These are phyloP conservation scores for Diutina neorugosa DNA, from an alignment of 1,139 yeast genomes.

Conservation along the genomic window DNA sequence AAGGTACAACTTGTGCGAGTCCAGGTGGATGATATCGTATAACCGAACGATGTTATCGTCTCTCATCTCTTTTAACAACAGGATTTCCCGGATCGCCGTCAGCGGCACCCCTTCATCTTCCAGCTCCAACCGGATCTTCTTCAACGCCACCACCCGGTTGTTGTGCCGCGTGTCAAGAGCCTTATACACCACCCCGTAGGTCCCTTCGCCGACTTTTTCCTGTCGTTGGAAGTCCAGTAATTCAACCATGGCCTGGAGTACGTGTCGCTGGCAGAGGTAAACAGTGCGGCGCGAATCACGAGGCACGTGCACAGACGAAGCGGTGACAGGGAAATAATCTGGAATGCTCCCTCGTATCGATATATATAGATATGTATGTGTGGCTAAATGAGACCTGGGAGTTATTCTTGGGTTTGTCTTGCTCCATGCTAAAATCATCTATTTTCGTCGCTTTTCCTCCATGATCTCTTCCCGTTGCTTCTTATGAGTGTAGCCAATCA, in stretches of 20 bases:
- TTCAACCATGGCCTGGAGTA: slow-evolving; percentile 55
- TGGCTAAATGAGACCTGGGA: too few relatives aligned
- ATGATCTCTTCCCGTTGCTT: slow-evolving; percentile 37
- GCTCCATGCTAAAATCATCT: not conserved
- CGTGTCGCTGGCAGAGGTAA: not conserved
- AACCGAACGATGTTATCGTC: slow-evolving; percentile 87
- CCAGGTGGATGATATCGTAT: slow-evolving; percentile 94
- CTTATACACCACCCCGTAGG: slow-evolving; percentile 96
- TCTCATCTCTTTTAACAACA: slow-evolving; percentile 81
- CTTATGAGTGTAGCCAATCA: slow-evolving; percentile 60
- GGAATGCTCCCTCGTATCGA: not conserved
- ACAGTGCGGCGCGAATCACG: not conserved
- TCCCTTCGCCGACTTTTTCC: slow-evolving; percentile 93
- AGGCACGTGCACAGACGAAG: not conserved
- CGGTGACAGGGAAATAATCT: not conserved
- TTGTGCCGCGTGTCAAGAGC: slow-evolving; percentile 81
- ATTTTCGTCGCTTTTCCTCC: slow-evolving; percentile 12
- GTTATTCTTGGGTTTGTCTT: too few relatives aligned
- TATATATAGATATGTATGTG: too few relatives aligned
- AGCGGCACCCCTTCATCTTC: slow-evolving; percentile 95
- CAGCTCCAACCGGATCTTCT: slow-evolving; percentile 88
- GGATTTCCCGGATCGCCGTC: slow-evolving; percentile 94
- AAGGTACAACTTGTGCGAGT: slow-evolving; percentile 81
- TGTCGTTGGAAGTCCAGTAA: slow-evolving; percentile 83
- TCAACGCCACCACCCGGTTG: slow-evolving; percentile 86